Conservation (phyloP, 345 rosid species). For the Linum trigynum region DNA sequence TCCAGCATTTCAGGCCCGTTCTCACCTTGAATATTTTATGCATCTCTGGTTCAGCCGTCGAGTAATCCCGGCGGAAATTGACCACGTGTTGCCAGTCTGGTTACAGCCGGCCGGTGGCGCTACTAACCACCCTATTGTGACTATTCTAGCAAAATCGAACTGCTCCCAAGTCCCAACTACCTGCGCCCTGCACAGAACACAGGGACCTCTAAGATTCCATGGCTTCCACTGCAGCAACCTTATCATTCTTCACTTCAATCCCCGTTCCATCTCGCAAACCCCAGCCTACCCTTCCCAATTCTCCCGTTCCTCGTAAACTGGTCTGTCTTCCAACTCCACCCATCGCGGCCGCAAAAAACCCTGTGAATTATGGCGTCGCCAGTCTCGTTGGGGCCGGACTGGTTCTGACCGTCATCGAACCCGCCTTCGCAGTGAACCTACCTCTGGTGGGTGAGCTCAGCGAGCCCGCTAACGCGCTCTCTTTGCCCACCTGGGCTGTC, state of each 20-base stretch:
- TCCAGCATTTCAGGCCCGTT: no score
- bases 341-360: constrained; percentile 10
- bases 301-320: constrained; percentile 7
- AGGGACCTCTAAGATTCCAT: background rate
- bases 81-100: background rate
- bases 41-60: no score
- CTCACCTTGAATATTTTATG: no score
- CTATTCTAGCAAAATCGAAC: background rate
- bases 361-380: constrained; percentile 4
- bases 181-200: background rate
- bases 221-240: constrained; percentile 36
- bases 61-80: no score
- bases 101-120: background rate
- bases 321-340: constrained; percentile 1
- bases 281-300: constrained; percentile 6
- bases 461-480: constrained; percentile 82
- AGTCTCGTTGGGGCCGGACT: constrained; percentile 53
- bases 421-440: constrained; percentile 43
- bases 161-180: background rate
- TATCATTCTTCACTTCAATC: constrained; percentile 19
- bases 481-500: constrained; percentile 90
- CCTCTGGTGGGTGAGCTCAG: constrained; percentile 40
- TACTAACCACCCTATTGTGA: background rate
- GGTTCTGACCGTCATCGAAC: constrained; percentile 34
- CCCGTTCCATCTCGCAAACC: constrained; percentile 16